Base-by-base conservation (phyloP, 805 yeast genomes). In the Ogataea paraovalis region DNA sequence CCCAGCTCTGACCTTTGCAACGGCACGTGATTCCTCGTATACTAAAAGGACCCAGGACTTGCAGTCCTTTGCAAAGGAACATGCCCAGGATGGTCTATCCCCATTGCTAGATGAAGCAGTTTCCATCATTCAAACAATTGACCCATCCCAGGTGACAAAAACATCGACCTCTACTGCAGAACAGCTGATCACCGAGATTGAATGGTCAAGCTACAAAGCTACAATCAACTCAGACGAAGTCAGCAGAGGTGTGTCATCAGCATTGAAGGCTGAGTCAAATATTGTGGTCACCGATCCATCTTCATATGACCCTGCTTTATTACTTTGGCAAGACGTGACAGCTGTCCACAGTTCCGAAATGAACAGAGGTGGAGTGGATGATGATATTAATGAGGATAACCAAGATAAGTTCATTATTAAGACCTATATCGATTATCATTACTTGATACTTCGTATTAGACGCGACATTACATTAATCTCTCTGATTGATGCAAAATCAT, bases 331-430 rank as follows among this genome's bases (percentile, higher is more conserved):
- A 45, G 85, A 83, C 42, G 79, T 87, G 0, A 72, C 82, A 47
- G 83, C 78, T 33, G 64, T 75, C 28, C 92, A 87, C 57, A 70
- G 70, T 45, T 69, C 68, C 14, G 82, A 78, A 55, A 72, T 84
- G 55, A 76, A 74, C 28, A 47, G 58, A 1, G 61, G 62, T 19
- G 76, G 73, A 45, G 75, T 69, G 14, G 76, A 74, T 46, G 78
- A 74, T 40, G 81, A 78, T 43, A 79, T 75, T 45, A 78, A 77
- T 42, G 89, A 88, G 62, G 80, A 83, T 55, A 78, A 78, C 42
- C 89, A 88, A 63, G 80, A 83, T 54, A 77, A 83, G 50, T 87
- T 90, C 59, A 82, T 92, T 53, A 66, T 90, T 39, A 69, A 80
- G 47, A 86, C 97, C 0, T 92, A 76, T 65, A 78, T 90, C 57